Conservation (phyloP, 225 moss, liverwort and hornwort genomes). For the Bryum argenteum region DNA sequence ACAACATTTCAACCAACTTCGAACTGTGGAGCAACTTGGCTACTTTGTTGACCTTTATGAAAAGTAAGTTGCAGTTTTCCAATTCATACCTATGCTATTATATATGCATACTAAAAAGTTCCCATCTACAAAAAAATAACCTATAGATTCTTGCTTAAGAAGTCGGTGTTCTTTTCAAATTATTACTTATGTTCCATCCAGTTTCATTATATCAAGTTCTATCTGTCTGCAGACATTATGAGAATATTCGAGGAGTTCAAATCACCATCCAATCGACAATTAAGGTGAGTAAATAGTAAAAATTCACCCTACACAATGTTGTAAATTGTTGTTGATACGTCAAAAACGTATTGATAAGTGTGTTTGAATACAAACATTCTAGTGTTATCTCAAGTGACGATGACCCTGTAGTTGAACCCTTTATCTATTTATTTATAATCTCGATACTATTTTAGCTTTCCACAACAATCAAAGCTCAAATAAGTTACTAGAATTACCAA, state of each 20-base stretch:
- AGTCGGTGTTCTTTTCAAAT: background rate
- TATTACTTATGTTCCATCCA: background rate
- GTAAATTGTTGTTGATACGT: too few relatives aligned
- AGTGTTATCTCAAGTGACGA: too few relatives aligned
- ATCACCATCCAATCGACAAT: slow-evolving; percentile 93
- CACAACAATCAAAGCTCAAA: too few relatives aligned
- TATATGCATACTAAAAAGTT: background rate
- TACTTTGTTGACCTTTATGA: slow-evolving; percentile 84
- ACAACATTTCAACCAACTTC: slow-evolving; percentile 89
- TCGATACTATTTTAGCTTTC: too few relatives aligned
- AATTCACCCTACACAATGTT: background rate
- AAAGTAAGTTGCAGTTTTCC: slow-evolving; percentile 43
- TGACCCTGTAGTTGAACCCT: background rate
- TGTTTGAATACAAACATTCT: too few relatives aligned
- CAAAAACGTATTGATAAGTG: too few relatives aligned
- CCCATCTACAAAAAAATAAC: too few relatives aligned
- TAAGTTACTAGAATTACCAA: too few relatives aligned
- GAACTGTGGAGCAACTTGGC: slow-evolving; percentile 97
- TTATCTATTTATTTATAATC: background rate
- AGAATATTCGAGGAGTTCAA: slow-evolving; percentile 85
- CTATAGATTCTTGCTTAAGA: background rate
- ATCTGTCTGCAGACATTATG: slow-evolving; percentile 63
- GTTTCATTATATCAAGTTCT: slow-evolving; percentile 7
- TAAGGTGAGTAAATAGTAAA: slow-evolving; percentile 52
- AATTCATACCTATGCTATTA: background rate